Evolutionary conservation across 2,329 filamentous ascomycete species (phyloP).

Genomic region (Dactylellina haptotyla): DNA sequence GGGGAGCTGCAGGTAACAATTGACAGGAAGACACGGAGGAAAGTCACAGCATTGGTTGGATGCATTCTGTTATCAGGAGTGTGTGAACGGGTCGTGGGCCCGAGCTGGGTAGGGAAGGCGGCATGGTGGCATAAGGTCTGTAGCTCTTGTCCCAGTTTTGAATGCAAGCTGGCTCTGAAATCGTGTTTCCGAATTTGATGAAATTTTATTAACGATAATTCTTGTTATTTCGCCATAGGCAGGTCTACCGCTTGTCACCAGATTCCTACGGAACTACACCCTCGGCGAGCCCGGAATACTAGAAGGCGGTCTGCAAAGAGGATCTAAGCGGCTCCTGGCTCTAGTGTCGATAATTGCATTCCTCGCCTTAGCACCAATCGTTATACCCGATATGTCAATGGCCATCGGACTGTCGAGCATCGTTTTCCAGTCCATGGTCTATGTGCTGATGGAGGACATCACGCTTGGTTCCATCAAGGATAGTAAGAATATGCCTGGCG

Average conservation of each 20-base stretch:
- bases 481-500: conserved; percentile 31
- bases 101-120: conserved; percentile 39
- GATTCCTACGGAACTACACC: conserved; percentile 49
- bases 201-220: background rate
- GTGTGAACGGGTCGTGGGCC: conserved; percentile 44
- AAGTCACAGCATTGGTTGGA: conserved; percentile 40
- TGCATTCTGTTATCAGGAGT: conserved; percentile 46
- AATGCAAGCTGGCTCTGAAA: background rate
- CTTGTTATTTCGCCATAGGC: conserved; percentile 24
- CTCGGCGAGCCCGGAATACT: conserved; percentile 51
- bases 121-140: conserved; percentile 54
- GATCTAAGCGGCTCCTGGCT: conserved; percentile 33
- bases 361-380: conserved; percentile 28
- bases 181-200: background rate
- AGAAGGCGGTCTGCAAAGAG: conserved; percentile 25
- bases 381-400: conserved; percentile 35
- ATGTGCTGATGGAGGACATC: conserved; percentile 49
- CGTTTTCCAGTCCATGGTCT: conserved; percentile 41
- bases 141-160: too few species aligned
- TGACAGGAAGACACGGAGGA: conserved; percentile 46
- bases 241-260: conserved; percentile 49
- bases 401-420: conserved; percentile 38
- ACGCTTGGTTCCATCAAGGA: conserved; percentile 34
- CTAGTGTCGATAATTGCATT: conserved; percentile 37
- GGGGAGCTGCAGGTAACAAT: conserved; percentile 29